phyloP scores from a whole-genome alignment of 495 filamentous ascomycete genomes.

The Lasiosphaeris hirsuta region DNA sequence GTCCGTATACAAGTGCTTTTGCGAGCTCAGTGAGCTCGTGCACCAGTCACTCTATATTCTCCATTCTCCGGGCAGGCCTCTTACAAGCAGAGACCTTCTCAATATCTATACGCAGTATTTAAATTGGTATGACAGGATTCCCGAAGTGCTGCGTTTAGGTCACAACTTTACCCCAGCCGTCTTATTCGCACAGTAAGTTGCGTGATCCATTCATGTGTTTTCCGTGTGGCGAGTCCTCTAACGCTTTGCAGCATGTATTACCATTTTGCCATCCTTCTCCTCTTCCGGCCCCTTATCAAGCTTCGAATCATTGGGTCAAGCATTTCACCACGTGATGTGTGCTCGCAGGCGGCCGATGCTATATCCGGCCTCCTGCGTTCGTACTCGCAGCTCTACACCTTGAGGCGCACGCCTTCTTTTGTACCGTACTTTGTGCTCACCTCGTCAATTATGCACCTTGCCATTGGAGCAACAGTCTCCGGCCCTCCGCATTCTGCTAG shows the following conservation, averaged over 20 bases:
- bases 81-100: conserved; percentile 56
- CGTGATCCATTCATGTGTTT: background rate
- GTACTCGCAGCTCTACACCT: conserved; percentile 57
- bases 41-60: conserved; percentile 62
- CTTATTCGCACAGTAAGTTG: conserved; percentile 61
- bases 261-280: conserved; percentile 58
- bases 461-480: conserved; percentile 36
- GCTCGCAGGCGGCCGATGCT: conserved; percentile 57
- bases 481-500: conserved; percentile 1
- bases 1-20: conserved; percentile 59
- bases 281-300: conserved; percentile 65
- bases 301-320: conserved; percentile 54
- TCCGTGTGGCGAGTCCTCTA: conserved; percentile 8
- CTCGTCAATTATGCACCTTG: conserved; percentile 56
- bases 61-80: conserved; percentile 56
- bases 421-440: conserved; percentile 60
- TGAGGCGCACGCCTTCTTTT: conserved; percentile 54
- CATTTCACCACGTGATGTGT: conserved; percentile 61
- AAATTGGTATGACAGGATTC: conserved; percentile 61
- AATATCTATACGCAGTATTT: conserved; percentile 56
- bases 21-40: conserved; percentile 64
- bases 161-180: conserved; percentile 58
- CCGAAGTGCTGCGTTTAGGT: conserved; percentile 53
- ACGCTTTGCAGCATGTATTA: conserved; percentile 56
- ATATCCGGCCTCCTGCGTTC: conserved; percentile 55